Percentiles rank a stretch among this genome's conserved stretches.
phyloP scores from a whole-genome alignment of 140 eudicot genomes.

The Bidens hawaiensis region DNA sequence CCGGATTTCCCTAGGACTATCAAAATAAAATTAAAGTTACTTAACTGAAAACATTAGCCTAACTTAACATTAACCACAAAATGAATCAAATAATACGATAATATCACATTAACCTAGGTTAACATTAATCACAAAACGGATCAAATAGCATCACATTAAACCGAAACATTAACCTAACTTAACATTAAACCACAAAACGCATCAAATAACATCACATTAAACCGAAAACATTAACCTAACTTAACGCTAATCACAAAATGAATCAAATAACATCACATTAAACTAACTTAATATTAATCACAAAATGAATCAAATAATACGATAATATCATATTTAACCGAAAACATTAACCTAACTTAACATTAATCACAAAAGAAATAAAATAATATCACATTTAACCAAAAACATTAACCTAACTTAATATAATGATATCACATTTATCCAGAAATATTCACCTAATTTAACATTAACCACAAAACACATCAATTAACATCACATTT shows the following conservation, averaged over 20 bases:
- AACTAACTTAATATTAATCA: constrained; percentile 1
- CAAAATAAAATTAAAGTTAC: background rate
- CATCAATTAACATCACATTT: constrained; percentile 6
- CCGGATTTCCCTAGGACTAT: constrained; percentile 88
- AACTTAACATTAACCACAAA: constrained; percentile 8
- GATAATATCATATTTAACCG: no score
- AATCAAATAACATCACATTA: constrained; percentile 7
- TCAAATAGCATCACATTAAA: constrained; percentile 3
- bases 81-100: background rate
- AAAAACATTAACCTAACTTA: constrained; percentile 4
- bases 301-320: constrained; percentile 2
- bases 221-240: no score
- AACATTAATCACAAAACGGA: background rate
- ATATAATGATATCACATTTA: no score
- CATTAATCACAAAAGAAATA: constrained; percentile 5
- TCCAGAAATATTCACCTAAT: no score
- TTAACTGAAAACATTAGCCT: no score
- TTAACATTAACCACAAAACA: constrained; percentile 5
- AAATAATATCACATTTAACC: constrained; percentile 7
- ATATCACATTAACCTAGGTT: no score
- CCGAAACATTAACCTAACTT: no score
- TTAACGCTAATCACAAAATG: constrained; percentile 5
- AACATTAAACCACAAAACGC: no score
- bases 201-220: no score
- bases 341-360: no score